Base-by-base conservation (phyloP, 2,329 filamentous ascomycete species). In the Botrytis byssoidea region DNA sequence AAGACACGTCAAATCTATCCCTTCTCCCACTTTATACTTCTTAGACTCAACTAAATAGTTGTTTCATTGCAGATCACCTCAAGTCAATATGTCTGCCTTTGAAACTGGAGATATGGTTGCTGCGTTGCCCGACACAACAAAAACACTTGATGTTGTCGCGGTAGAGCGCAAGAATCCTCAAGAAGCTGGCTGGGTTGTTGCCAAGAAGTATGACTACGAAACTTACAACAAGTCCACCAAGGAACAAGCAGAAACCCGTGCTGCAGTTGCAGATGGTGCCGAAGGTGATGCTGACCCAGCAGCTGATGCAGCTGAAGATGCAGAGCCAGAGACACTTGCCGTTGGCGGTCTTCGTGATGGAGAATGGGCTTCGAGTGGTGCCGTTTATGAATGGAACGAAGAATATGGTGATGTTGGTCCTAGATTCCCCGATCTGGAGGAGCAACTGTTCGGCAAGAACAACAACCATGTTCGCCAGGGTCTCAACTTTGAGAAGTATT, bases 371-470 rank as follows among this genome's bases (percentile, higher is more conserved):
- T 74, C 75, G 51, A 74, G 79, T 77, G 76, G 79, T 76, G 70
- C 77, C 59, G 72, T 92, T 61, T 98, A 98, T 78, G 89, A 95
- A 79, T 98, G 93, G 92, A 87, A 90, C 29, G 94, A 94, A 18
- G 93, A 97, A 4, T 93, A 88, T 77, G 96, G 95, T 3, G 95
- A 98, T 59, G 85, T 99, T 71, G 95, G 92, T 10, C 94, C 94
- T 0, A 85, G 85, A 68, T 88, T 91, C 71, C 84, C 87, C 0
- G 88, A 89, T 66, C 88, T 99, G 0, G 95, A 98, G 84, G 78
- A 87, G 12, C 85, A 91, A 78, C 88, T 99, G 10, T 99, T 97
- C 74, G 90, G 90, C 7, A 72, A 69, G 25, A 81, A 84, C 72
- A 86, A 88, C 0, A 64, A 82, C 82, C 84, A 88, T 42, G 81